These are phyloP conservation scores for Metschnikowia arizonensis DNA, from an alignment of 805 yeast species.

Conservation along the genomic window DNA sequence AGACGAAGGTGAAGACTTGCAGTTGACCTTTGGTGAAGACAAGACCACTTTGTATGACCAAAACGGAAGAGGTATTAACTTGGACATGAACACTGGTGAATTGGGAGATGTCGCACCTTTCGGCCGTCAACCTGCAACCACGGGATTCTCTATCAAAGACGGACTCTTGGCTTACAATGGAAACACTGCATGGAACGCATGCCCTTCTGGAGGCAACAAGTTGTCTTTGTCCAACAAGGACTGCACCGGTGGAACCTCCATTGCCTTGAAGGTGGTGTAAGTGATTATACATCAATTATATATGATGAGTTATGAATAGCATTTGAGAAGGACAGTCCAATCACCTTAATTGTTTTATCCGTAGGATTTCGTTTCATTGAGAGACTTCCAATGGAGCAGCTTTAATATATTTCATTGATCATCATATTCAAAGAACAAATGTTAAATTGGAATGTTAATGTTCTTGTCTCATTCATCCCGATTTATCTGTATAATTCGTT, in stretches of 20 bases:
- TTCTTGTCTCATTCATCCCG: no score
- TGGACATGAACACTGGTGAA: slow-evolving; percentile 30
- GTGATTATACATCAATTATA: slow-evolving; percentile 3
- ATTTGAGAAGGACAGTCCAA: no score
- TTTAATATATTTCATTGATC: no score
- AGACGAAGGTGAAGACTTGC: slow-evolving; percentile 23
- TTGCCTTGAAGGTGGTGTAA: slow-evolving; percentile 25
- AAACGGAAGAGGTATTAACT: slow-evolving; percentile 27
- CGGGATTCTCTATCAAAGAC: slow-evolving; percentile 37
- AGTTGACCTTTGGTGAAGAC: slow-evolving; percentile 2
- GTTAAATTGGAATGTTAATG: no score
- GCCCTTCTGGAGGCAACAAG: slow-evolving; percentile 28
- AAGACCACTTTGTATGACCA: slow-evolving; percentile 23
- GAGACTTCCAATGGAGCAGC: no score
- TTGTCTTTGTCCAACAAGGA: slow-evolving; percentile 22
- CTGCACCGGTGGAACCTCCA: slow-evolving; percentile 29
- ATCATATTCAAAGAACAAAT: no score
- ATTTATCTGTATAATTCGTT: no score
- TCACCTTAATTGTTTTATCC: no score
- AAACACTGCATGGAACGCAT: slow-evolving; percentile 35
- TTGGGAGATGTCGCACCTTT: slow-evolving; percentile 32
- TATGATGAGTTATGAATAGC: neutral
- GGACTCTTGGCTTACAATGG: slow-evolving; percentile 36
- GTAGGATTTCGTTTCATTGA: no score
- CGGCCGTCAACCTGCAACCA: slow-evolving; percentile 30